Base-by-base conservation (phyloP, 108 stramenopile species). In the Skeletonema marinoi region DNA sequence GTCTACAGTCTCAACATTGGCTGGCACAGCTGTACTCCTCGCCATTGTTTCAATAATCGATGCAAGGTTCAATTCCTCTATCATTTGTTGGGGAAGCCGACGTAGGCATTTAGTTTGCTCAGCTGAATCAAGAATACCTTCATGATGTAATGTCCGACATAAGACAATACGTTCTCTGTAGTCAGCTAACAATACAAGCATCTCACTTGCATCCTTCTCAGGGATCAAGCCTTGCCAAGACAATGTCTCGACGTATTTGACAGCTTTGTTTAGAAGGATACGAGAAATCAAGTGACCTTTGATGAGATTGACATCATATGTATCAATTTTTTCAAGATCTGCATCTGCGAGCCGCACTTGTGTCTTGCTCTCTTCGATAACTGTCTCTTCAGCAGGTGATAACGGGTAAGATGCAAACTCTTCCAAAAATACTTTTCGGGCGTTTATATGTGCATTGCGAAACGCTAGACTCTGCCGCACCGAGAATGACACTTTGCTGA, bases 281-380 rank as follows among this genome's bases (percentile, higher is more conserved):
- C 70, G 70, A 71, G 88, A 90, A 30, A 87, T 61, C 46, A 82
- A 80, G 79, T 89, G 90, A n/a, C 86, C 86, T 48, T 75, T 60
- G 4, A 85, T 71, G 6, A 60, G 29, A 14, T 77, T 41, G 2
- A 85, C 79, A 73, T 81, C 83, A 4, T 66, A 13, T 25, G n/a
- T 50, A 29, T 87, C 85, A 31, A 74, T 76, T 16, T 76, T 31
- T 12, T 78, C 64, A 30, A 92, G 63, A 44, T 41, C 70, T 12
- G 71, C 54, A 25, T 78, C 73, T 3, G 89, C 89, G 50, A 60
- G 19, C 10, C 36, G 25, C 51, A 70, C 70, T 71, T 88, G 84
- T 7, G 31, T 9, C 44, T 80, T 21, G 31, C 85, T 86, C 65
- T 92, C 91, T 50, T 72, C 56, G 3, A 92, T 16, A 1, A 89